Evolutionary conservation across 2,329 filamentous ascomycete species (phyloP).

Genomic region (Diaporthe sp.): DNA sequence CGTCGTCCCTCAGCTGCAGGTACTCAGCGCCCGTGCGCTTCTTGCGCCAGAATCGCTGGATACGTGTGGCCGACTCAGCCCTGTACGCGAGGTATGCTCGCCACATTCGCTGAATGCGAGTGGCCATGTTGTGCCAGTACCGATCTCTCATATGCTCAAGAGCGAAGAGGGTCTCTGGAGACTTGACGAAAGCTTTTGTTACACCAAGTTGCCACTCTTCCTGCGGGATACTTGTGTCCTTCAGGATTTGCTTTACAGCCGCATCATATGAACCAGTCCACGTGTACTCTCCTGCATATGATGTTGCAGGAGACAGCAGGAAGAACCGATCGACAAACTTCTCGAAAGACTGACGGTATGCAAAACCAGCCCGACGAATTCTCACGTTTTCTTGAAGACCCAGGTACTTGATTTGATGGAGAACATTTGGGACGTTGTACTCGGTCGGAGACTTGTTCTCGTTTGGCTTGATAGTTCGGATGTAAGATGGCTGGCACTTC

Average conservation of each 20-base stretch:
- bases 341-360: constrained; percentile 96
- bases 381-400: constrained; percentile 99
- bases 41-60: constrained; percentile 95
- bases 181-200: constrained; percentile 98
- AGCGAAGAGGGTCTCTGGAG: constrained; percentile 95
- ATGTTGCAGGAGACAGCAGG: constrained; percentile 91
- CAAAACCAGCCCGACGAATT: constrained; percentile 95
- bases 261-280: constrained; percentile 91
- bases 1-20: constrained; percentile 86
- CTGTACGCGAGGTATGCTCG: constrained; percentile 94
- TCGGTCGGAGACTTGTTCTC: constrained; percentile 97
- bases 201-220: constrained; percentile 98
- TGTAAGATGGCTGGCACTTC: constrained; percentile 97
- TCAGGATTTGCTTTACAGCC: constrained; percentile 91
- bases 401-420: constrained; percentile 99
- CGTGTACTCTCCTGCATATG: constrained; percentile 96
- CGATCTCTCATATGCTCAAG: constrained; percentile 97
- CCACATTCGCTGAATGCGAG: constrained; percentile 97
- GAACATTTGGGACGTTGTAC: constrained; percentile 90
- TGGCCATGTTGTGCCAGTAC: constrained; percentile 99
- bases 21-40: constrained; percentile 92
- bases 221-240: constrained; percentile 93
- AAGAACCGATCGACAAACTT: constrained; percentile 99
- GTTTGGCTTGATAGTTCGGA: constrained; percentile 98
- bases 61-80: constrained; percentile 90